phyloP scores from a whole-genome alignment of 169 alveolate genomes.

The Cryptosporidium sp. region DNA sequence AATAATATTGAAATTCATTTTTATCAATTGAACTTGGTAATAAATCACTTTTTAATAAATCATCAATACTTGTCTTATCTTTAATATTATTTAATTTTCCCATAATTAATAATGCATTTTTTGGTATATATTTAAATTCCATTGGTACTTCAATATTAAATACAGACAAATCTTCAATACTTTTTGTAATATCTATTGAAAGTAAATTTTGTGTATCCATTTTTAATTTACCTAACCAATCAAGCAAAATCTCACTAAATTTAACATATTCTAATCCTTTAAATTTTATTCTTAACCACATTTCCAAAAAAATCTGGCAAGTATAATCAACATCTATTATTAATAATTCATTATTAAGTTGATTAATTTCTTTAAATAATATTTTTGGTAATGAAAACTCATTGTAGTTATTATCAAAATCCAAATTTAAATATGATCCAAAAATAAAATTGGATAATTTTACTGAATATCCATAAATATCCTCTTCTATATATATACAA shows the following conservation, averaged over 20 bases:
- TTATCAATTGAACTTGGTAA: conserved; percentile 58
- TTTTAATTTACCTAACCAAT: conserved; percentile 4
- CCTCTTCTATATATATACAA: conserved; percentile 54
- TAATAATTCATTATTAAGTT: not conserved
- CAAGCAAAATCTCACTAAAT: not conserved
- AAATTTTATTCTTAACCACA: conserved; percentile 60
- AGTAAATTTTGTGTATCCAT: not conserved
- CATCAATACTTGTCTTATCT: conserved; percentile 1
- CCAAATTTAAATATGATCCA: conserved; percentile 14
- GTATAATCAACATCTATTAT: conserved; percentile 5
- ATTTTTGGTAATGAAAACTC: conserved; percentile 4
- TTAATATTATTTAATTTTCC: conserved; percentile 3
- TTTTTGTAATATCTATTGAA: not conserved
- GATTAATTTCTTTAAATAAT: not conserved
- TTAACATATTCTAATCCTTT: conserved; percentile 25
- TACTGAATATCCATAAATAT: conserved; percentile 53
- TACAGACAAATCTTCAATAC: not conserved
- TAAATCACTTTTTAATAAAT: conserved; percentile 29
- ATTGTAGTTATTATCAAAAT: not conserved
- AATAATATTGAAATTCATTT: conserved; percentile 47
- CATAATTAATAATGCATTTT: conserved; percentile 38
- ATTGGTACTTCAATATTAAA: conserved; percentile 37
- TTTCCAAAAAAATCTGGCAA: conserved; percentile 19
- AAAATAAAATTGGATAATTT: conserved; percentile 59
- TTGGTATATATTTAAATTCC: conserved; percentile 63